These are phyloP conservation scores for Syzygium aqueum DNA, from an alignment of 345 rosid species.

Conservation along the genomic window DNA sequence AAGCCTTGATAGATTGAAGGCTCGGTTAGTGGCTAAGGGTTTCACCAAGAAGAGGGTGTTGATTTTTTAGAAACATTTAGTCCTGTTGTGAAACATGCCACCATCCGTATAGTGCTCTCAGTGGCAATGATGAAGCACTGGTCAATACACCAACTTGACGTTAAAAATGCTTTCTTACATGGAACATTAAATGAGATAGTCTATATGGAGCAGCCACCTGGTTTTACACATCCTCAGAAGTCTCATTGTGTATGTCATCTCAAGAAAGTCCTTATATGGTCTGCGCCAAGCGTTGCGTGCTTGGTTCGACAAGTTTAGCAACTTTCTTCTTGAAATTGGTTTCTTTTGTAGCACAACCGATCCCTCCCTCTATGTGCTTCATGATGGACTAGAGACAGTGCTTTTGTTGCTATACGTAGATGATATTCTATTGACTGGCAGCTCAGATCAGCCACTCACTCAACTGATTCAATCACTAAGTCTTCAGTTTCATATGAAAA, in stretches of 20 bases:
- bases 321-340: background rate
- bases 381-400: rapidly evolving
- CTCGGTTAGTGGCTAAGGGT: background rate
- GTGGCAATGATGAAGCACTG: background rate
- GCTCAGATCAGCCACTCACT: rapidly evolving
- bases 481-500: too few relatives aligned
- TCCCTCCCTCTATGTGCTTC: background rate
- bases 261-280: background rate
- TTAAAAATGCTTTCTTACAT: background rate
- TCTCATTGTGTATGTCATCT: background rate
- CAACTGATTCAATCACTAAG: background rate
- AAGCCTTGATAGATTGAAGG: background rate
- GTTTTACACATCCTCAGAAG: background rate
- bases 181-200: background rate
- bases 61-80: background rate
- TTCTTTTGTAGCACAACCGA: background rate
- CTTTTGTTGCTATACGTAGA: background rate
- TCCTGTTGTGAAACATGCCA: background rate
- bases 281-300: background rate
- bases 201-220: background rate
- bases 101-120: background rate
- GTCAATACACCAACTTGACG: background rate
- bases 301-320: background rate
- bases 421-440: background rate
- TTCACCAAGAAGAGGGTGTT: background rate